Evolutionary conservation across 2,329 filamentous ascomycete species (phyloP).

Genomic region (Leptoxyphium fumago): DNA sequence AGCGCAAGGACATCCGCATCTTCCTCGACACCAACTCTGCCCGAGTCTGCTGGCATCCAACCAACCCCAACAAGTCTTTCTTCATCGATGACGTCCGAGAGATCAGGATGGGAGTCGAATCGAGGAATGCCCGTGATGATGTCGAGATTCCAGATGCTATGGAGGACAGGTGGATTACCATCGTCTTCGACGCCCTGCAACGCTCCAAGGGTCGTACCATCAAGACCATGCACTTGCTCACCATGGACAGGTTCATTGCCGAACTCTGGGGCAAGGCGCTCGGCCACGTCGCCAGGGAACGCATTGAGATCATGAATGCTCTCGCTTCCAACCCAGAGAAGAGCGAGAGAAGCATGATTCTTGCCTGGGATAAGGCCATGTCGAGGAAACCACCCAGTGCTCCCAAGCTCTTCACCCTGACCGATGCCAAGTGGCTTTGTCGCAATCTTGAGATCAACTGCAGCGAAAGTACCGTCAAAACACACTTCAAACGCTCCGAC

Average conservation of each 20-base stretch:
- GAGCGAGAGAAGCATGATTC: conserved; percentile 55
- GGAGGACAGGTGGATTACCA: conserved; percentile 71
- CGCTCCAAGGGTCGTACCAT: conserved; percentile 53
- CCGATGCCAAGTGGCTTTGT: conserved; percentile 69
- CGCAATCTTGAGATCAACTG: conserved; percentile 86
- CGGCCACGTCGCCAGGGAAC: conserved; percentile 68
- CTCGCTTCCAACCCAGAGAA: conserved; percentile 63
- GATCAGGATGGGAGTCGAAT: conserved; percentile 69
- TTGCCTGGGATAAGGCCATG: conserved; percentile 68
- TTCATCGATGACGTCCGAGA: conserved; percentile 94
- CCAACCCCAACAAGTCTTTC: conserved; percentile 65
- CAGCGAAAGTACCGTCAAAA: conserved; percentile 55
- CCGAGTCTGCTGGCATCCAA: conserved; percentile 77
- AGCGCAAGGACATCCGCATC: conserved; percentile 56
- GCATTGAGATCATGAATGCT: conserved; percentile 80
- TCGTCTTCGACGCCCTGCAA: conserved; percentile 69
- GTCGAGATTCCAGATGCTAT: conserved; percentile 53
- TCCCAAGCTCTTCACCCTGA: conserved; percentile 60
- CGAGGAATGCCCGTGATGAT: conserved; percentile 78
- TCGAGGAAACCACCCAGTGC: conserved; percentile 45
- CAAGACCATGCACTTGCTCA: conserved; percentile 80
- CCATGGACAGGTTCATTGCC: conserved; percentile 56
- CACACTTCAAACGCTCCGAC: conserved; percentile 62
- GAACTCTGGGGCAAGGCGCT: conserved; percentile 72
- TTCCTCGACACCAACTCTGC: conserved; percentile 70